These are phyloP conservation scores for Taphrina betulina DNA, from an alignment of 1,139 yeast genomes.

Conservation along the genomic window DNA sequence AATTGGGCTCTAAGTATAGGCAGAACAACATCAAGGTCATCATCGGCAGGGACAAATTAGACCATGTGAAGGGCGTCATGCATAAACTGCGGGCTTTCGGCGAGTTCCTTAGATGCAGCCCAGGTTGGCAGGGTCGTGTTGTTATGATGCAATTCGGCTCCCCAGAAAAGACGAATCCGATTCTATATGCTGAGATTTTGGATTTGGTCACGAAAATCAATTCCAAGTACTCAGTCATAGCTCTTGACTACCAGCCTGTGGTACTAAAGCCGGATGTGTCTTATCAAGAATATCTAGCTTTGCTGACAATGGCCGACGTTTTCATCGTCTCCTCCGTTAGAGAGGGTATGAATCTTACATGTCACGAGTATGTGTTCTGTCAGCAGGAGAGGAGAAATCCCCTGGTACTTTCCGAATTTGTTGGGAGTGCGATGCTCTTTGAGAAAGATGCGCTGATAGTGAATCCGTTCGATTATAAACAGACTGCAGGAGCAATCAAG, in stretches of 20 bases:
- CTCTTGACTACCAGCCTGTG: slow-evolving; percentile 73
- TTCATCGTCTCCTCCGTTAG: slow-evolving; percentile 88
- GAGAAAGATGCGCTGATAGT: slow-evolving; percentile 71
- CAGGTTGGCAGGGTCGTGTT: slow-evolving; percentile 65
- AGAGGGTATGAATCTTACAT: slow-evolving; percentile 94
- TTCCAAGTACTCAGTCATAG: slow-evolving; percentile 67
- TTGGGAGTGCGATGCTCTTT: slow-evolving; percentile 85
- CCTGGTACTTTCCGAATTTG: slow-evolving; percentile 81
- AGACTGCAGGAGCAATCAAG: slow-evolving; percentile 63
- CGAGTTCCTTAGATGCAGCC: slow-evolving; percentile 65
- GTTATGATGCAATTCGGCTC: slow-evolving; percentile 82
- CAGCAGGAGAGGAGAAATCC: slow-evolving; percentile 66
- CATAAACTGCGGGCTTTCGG: slow-evolving; percentile 88
- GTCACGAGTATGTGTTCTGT: slow-evolving; percentile 88
- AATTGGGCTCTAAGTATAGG: slow-evolving; percentile 44
- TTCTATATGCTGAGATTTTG: slow-evolving; percentile 68
- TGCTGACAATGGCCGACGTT: slow-evolving; percentile 78
- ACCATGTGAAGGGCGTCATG: slow-evolving; percentile 80
- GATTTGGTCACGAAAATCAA: slow-evolving; percentile 82
- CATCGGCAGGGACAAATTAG: slow-evolving; percentile 86
- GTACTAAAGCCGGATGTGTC: slow-evolving; percentile 83
- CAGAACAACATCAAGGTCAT: slow-evolving; percentile 71
- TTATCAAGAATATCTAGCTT: slow-evolving; percentile 83
- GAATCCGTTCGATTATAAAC: slow-evolving; percentile 85
- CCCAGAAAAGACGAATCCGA: slow-evolving; percentile 50